These are phyloP conservation scores for Rhodosporidiobolus odoratus DNA, from an alignment of 768 basidiomycete species.

Conservation along the genomic window DNA sequence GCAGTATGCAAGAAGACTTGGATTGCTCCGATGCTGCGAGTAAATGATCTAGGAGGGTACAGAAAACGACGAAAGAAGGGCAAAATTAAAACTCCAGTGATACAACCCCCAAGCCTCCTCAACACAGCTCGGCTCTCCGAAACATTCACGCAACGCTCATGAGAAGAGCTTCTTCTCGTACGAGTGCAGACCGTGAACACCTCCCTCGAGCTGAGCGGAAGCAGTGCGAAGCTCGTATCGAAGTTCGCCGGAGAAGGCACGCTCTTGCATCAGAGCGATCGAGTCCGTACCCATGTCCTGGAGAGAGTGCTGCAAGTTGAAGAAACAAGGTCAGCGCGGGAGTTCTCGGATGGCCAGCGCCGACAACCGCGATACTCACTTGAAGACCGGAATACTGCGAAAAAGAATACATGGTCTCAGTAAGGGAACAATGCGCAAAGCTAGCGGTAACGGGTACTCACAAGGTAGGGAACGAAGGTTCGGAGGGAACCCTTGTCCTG, in stretches of 20 bases:
- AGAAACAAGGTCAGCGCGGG: neutral
- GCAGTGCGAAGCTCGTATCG: constrained; percentile 90
- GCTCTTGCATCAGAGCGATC: constrained; percentile 62
- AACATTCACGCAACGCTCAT: too few relatives aligned
- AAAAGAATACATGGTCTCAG: neutral
- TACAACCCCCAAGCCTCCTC: too few relatives aligned
- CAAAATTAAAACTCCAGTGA: neutral
- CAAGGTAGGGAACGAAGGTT: constrained; percentile 69
- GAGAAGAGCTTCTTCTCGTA: constrained; percentile 54
- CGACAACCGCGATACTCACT: constrained; percentile 32
- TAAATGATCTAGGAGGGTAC: too few relatives aligned
- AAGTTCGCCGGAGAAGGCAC: constrained; percentile 62
- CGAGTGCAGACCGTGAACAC: constrained; percentile 92
- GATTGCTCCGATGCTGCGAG: too few relatives aligned
- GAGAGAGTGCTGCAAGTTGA: constrained; percentile 72
- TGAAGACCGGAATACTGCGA: constrained; percentile 46
- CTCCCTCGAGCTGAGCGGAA: constrained; percentile 91
- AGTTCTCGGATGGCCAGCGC: neutral
- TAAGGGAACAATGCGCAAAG: neutral
- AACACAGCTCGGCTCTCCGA: neutral
- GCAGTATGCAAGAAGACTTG: too few relatives aligned
- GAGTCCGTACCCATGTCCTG: constrained; percentile 83
- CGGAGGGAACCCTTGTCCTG: constrained; percentile 94
- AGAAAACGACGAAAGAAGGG: too few relatives aligned
- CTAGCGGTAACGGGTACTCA: neutral